phyloP scores from a whole-genome alignment of 306 rosid genomes.

The Trifolium repens region DNA sequence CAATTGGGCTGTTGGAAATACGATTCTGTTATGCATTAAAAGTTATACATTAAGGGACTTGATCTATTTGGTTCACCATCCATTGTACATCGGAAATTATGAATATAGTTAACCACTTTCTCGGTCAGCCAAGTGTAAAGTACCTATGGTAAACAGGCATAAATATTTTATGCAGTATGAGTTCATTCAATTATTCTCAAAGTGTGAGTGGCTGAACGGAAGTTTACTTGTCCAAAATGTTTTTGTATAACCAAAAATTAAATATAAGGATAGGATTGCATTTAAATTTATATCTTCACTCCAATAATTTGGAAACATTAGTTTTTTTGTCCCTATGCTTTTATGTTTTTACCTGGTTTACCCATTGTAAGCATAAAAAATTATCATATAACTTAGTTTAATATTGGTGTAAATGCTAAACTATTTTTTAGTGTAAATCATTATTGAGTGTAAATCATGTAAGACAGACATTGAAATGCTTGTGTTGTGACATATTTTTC shows the following conservation, averaged over 20 bases:
- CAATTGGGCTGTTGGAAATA: neutral
- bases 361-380: neutral
- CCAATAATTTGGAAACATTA: too few species aligned
- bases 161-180: neutral
- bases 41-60: slow-evolving; percentile 8
- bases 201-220: slow-evolving; percentile 19
- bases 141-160: too few species aligned
- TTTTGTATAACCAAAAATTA: neutral
- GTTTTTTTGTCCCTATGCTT: neutral
- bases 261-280: neutral
- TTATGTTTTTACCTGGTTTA: neutral
- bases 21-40: slow-evolving; percentile 1
- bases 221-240: slow-evolving; percentile 2
- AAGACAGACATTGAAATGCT: slow-evolving; percentile 29
- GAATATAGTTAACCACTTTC: neutral
- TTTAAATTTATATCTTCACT: neutral
- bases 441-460: neutral
- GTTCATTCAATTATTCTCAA: slow-evolving; percentile 30
- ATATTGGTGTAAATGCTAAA: slow-evolving; percentile 22
- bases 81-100: neutral
- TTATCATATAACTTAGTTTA: neutral
- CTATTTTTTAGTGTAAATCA: neutral
- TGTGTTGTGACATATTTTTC: slow-evolving; percentile 30
- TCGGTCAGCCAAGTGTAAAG: neutral
- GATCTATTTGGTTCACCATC: neutral